Evolutionary conservation across 805 yeast species (phyloP).

Genomic region (Wickerhamiella occidentalis): DNA sequence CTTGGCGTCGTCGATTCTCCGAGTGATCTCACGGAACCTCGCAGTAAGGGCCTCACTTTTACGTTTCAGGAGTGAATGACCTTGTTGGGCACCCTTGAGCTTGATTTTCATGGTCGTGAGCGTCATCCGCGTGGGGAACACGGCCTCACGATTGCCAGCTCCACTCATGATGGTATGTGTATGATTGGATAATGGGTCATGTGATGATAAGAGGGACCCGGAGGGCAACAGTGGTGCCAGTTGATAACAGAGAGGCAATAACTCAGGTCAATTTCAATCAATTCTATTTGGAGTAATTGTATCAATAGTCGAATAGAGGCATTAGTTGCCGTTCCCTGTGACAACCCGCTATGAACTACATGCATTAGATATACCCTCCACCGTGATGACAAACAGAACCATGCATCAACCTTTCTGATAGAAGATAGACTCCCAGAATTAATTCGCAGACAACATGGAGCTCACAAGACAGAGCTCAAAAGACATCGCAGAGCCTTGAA

Average conservation of each 20-base stretch:
- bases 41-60: slow-evolving; percentile 95
- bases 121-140: slow-evolving; percentile 96
- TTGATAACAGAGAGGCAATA: not conserved
- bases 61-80: slow-evolving; percentile 84
- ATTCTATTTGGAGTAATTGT: too few species aligned
- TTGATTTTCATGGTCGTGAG: slow-evolving; percentile 88
- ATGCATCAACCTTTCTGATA: too few species aligned
- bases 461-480: too few species aligned
- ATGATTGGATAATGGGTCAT: slow-evolving; percentile 8
- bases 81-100: slow-evolving; percentile 94
- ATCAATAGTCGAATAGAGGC: too few species aligned
- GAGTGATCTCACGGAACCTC: slow-evolving; percentile 90
- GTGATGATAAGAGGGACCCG: slow-evolving; percentile 1
- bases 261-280: too few species aligned
- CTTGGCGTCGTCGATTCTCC: slow-evolving; percentile 86
- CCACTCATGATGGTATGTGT: slow-evolving; percentile 40
- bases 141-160: slow-evolving; percentile 76
- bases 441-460: too few species aligned
- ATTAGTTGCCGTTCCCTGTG: too few species aligned
- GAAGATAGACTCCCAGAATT: too few species aligned
- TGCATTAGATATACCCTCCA: too few species aligned
- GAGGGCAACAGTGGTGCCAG: not conserved
- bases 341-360: too few species aligned
- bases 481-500: too few species aligned
- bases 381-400: not conserved